Percentiles rank a stretch among this genome's conserved stretches.
Evolutionary conservation across 2,329 filamentous ascomycete species (phyloP).

Genomic region (Nakataea oryzae): DNA sequence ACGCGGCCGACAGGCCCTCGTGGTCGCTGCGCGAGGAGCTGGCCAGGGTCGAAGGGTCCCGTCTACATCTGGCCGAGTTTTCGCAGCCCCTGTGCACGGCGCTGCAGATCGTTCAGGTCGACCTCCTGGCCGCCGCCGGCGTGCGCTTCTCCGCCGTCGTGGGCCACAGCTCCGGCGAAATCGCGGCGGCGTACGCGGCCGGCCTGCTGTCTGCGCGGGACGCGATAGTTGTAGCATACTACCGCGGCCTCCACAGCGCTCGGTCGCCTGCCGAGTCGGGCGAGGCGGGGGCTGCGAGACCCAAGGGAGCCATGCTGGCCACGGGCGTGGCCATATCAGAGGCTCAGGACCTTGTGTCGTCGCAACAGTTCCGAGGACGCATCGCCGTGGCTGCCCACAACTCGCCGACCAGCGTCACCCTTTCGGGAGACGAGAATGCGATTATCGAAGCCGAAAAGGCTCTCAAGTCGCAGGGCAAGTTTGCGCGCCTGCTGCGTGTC

Average conservation of each 20-base stretch:
- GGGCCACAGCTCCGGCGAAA: constrained; percentile 25
- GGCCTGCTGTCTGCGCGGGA: constrained; percentile 10
- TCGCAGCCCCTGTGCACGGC: constrained; percentile 19
- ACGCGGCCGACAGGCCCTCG: constrained; percentile 8
- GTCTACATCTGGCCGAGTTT: constrained; percentile 8
- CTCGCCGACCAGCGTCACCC: constrained; percentile 21
- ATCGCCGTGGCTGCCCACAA: background rate
- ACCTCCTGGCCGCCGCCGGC: constrained; percentile 15
- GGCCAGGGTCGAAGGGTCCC: background rate
- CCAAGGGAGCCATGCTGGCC: constrained; percentile 27
- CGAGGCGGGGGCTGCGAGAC: constrained; percentile 9
- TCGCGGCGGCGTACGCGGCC: constrained; percentile 19
- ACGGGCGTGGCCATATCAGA: constrained; percentile 17
- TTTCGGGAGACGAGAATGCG: constrained; percentile 25
- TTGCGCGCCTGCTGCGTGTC: constrained; percentile 11
- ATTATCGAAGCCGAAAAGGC: constrained; percentile 9
- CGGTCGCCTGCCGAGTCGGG: background rate
- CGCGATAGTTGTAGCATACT: constrained; percentile 12
- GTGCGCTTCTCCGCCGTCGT: constrained; percentile 15
- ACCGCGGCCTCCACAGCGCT: constrained; percentile 8
- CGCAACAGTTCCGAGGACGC: background rate
- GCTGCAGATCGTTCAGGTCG: constrained; percentile 18
- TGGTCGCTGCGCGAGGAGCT: constrained; percentile 23
- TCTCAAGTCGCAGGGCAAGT: constrained; percentile 3
- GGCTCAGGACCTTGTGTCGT: background rate